phyloP scores from a whole-genome alignment of 2,329 filamentous ascomycete genomes.

The Penicillium paneum region DNA sequence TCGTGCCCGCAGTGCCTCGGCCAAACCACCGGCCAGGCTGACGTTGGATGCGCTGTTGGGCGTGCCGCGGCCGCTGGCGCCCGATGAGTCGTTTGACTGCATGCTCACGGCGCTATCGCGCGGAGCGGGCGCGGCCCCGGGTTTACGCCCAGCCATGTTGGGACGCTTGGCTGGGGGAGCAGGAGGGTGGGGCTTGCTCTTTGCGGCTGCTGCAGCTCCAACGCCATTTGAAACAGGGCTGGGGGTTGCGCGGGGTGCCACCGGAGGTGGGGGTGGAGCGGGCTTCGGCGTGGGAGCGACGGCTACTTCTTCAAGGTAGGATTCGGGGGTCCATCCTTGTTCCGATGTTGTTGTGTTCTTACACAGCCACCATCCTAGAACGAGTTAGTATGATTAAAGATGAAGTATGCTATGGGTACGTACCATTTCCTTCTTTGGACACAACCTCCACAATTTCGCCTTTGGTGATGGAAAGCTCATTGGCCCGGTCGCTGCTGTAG shows the following conservation, averaged over 20 bases:
- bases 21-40: constrained; percentile 69
- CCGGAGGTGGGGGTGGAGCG: constrained; percentile 50
- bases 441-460: constrained; percentile 83
- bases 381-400: constrained; percentile 24
- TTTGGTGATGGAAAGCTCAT: constrained; percentile 76
- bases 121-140: constrained; percentile 61
- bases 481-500: constrained; percentile 77
- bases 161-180: constrained; percentile 79
- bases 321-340: constrained; percentile 92
- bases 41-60: constrained; percentile 57
- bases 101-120: constrained; percentile 62
- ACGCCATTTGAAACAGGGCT: constrained; percentile 59
- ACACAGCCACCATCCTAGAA: constrained; percentile 88
- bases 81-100: constrained; percentile 50
- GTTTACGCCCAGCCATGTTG: constrained; percentile 64
- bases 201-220: constrained; percentile 44
- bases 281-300: constrained; percentile 57
- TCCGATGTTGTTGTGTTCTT: constrained; percentile 64
- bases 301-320: constrained; percentile 77
- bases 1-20: constrained; percentile 72
- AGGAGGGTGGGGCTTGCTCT: constrained; percentile 68
- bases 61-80: constrained; percentile 67
- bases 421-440: constrained; percentile 95
- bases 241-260: constrained; percentile 52
- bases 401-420: constrained; percentile 32